Evolutionary conservation across 257 asterid species (phyloP).

Genomic region (Leonotis leonurus): DNA sequence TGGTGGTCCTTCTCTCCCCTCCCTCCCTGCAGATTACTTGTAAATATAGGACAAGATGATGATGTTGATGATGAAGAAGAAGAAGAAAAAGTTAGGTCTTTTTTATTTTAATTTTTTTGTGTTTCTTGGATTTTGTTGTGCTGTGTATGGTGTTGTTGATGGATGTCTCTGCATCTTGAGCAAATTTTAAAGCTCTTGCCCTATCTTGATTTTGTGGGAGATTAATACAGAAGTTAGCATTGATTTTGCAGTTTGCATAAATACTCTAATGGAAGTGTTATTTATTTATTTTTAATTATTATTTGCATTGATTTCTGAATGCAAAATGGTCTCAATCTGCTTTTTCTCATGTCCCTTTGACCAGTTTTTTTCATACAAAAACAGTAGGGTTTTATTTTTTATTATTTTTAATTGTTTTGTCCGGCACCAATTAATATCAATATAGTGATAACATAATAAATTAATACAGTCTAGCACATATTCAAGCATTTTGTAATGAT

Average conservation of each 20-base stretch:
- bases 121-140: background rate
- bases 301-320: conserved; percentile 4
- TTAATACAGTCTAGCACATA: too few relatives aligned
- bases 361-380: background rate
- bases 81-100: background rate
- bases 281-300: background rate
- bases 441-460: too few relatives aligned
- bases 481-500: too few relatives aligned
- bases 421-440: too few relatives aligned
- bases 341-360: background rate
- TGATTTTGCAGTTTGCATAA: too few relatives aligned
- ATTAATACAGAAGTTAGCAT: conserved; percentile 6
- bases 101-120: background rate
- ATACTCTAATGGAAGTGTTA: background rate
- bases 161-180: conserved; percentile 20
- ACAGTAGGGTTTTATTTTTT: background rate
- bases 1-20: background rate
- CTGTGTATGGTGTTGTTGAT: conserved; percentile 16
- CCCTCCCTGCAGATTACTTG: conserved; percentile 3
- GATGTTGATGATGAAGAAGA: too few relatives aligned
- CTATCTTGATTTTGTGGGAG: conserved; percentile 29
- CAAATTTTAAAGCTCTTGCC: conserved; percentile 32
- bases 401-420: too few relatives aligned
- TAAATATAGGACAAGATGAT: conserved; percentile 28
- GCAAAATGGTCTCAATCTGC: background rate